phyloP scores from a whole-genome alignment of 306 rosid species.

The Vigna radiata region DNA sequence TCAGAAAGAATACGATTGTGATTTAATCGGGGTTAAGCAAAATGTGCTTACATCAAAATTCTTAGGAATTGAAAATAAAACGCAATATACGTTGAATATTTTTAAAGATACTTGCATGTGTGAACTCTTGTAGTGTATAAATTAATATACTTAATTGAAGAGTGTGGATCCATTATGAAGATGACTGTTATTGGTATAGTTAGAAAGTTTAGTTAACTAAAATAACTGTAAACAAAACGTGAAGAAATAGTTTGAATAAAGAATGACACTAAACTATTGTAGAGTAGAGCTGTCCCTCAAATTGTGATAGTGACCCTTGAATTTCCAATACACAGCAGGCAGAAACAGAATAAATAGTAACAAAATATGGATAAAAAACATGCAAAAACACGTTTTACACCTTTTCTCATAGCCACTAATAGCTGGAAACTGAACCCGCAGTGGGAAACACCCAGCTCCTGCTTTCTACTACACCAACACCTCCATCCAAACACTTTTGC shows the following conservation, averaged over 20 bases:
- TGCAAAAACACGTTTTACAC: conserved; percentile 29
- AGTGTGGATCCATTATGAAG: too few species aligned
- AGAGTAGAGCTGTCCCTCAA: neutral
- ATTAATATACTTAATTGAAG: too few species aligned
- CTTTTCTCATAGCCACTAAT: neutral
- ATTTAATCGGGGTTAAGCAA: too few species aligned
- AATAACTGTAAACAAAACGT: neutral
- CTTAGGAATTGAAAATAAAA: too few species aligned
- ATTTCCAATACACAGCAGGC: neutral
- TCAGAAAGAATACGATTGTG: too few species aligned
- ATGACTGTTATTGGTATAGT: too few species aligned
- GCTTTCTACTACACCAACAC: neutral
- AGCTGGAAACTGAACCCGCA: neutral
- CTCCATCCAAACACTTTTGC: neutral
- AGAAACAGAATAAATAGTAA: neutral
- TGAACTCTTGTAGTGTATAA: too few species aligned
- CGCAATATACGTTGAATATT: too few species aligned
- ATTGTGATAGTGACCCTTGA: neutral
- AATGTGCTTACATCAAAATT: too few species aligned
- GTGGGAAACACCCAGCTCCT: conserved; percentile 6
- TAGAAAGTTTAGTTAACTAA: neutral
- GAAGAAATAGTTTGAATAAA: neutral
- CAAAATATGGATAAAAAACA: neutral
- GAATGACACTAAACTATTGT: neutral
- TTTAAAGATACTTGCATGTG: too few species aligned